Evolutionary conservation across 169 alveolate genomes (phyloP).

Genomic region (Eimeria sp.): DNA sequence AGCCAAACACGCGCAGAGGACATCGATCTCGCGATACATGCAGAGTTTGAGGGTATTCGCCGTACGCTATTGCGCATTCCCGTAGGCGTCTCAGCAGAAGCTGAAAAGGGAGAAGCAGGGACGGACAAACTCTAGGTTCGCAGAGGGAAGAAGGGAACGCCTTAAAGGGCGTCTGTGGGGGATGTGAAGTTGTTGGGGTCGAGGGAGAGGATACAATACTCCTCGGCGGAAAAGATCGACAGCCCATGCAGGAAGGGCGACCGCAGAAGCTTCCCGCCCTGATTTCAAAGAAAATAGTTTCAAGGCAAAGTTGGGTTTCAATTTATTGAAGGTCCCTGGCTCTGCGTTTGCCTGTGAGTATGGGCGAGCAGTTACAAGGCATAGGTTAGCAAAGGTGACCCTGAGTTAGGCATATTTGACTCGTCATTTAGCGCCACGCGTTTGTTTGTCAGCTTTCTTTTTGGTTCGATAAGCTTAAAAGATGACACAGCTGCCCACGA

Average conservation of each 20-base stretch:
- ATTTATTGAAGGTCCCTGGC: background rate
- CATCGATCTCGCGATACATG: constrained; percentile 35
- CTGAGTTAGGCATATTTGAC: background rate
- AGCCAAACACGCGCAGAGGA: constrained; percentile 45
- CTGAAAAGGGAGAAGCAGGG: constrained; percentile 9
- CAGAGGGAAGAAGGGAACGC: background rate
- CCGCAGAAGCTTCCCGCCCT: background rate
- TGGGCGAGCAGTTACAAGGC: background rate
- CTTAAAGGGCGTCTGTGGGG: background rate
- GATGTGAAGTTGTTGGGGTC: background rate
- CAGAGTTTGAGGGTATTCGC: constrained; percentile 38
- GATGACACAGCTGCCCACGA: background rate
- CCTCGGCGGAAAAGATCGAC: background rate
- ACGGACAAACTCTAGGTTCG: background rate
- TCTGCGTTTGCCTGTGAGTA: no score
- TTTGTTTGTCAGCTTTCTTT: background rate
- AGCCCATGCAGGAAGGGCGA: background rate
- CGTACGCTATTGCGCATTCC: background rate
- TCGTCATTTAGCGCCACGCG: background rate
- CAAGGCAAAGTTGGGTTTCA: background rate
- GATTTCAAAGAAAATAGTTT: background rate
- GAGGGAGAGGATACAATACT: background rate
- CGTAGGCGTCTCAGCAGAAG: background rate
- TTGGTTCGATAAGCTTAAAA: background rate
- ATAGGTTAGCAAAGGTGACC: background rate